Base-by-base conservation (phyloP, 768 basidiomycete species). In the Kwoniella botswanensis region DNA sequence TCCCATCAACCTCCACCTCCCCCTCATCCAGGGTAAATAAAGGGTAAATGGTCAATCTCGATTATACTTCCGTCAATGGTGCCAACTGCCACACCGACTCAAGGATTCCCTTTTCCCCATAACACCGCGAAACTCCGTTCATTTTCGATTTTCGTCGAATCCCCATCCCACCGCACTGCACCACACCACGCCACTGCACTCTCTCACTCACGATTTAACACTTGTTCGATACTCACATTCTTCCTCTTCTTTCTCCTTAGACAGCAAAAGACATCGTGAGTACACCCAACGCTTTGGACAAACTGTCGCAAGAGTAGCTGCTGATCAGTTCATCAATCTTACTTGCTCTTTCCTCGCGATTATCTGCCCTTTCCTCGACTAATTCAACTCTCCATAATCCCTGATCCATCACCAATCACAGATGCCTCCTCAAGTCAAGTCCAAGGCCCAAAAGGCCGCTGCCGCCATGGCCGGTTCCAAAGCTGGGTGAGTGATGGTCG, bases 391-490 rank as follows among this genome's bases (percentile, higher is more conserved):
- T 15, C 9, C 26, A 43, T 22, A n/a, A 43, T 41, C 21, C 24
- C 35, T 35, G 6, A 0, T 35, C 35, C 1, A 35, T 35, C 44
- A 63, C 50, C n/a, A 9, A 29, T 6, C n/a, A 67, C 44, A 68
- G 60, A 68, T 68, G 67, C 80, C 79, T 71, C 80, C 82, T 60
- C 78, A 83, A 74, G 82, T 82, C 67, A 83, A 83, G 81, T 74
- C 70, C 71, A 83, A 79, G 79, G 70, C 78, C 66, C 76, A 78
- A 61, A 82, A 82, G 80, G 82, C 82, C 72, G 79, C 79, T 70
- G 82, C 82, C 79, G 82, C 82, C 63, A 75, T 76, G 79, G 82
- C 82, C 71, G 80, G 79, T 79, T 82, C 80, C 67, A 77, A 76
- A 74, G 80, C 82, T 70, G 82, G 82, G 82, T 83, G 65, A 80